phyloP scores from a whole-genome alignment of 345 rosid species.

The Jatropha curcas region DNA sequence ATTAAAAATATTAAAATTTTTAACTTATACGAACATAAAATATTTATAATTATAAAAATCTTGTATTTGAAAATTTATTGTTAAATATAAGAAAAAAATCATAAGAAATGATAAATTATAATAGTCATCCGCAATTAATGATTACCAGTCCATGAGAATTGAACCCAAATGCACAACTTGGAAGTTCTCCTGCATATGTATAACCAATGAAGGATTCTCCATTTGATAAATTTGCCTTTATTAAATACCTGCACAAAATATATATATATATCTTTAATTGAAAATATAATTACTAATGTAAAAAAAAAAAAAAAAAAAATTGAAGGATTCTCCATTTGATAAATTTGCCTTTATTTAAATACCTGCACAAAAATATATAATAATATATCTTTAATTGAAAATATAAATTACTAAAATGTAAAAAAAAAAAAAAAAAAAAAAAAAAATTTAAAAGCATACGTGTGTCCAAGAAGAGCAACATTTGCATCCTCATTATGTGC shows the following conservation, averaged over 20 bases:
- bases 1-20: too few species aligned
- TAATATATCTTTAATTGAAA: too few species aligned
- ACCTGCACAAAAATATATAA: too few species aligned
- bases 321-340: not conserved
- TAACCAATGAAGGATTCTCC: conserved; percentile 45
- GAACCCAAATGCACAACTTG: conserved; percentile 66
- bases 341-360: not conserved
- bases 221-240: conserved; percentile 42
- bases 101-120: too few species aligned
- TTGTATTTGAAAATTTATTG: too few species aligned
- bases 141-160: conserved; percentile 54
- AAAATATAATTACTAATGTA: too few species aligned
- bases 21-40: too few species aligned
- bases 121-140: too few species aligned
- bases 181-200: conserved; percentile 69
- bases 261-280: too few species aligned
- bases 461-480: conserved; percentile 54
- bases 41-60: too few species aligned
- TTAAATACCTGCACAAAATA: conserved; percentile 41
- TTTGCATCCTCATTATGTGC: conserved; percentile 67
- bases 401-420: too few species aligned
- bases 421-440: not conserved
- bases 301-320: not conserved
- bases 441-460: conserved; percentile 29
- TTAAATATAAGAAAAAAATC: too few species aligned